A percentile compares a stretch with the other conserved stretches of the same genome.
phyloP scores from a whole-genome alignment of 805 yeast genomes.

The Cyberlindnera americana region DNA sequence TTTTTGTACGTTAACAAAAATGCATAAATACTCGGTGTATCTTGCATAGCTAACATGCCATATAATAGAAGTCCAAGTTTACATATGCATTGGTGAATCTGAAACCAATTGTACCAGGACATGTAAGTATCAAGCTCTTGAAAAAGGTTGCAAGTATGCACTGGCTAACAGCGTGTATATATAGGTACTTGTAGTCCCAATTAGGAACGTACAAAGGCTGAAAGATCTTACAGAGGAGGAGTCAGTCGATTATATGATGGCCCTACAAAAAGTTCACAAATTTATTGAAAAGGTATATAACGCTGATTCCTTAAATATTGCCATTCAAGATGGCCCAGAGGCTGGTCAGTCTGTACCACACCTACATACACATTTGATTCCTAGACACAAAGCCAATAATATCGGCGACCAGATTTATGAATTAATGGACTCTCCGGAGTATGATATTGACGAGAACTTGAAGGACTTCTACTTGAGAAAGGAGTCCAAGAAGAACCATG shows the following conservation, averaged over 20 bases:
- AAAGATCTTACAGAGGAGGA: slow-evolving; percentile 72
- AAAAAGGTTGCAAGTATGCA: too few relatives aligned
- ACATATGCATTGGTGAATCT: slow-evolving; percentile 87
- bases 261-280: slow-evolving; percentile 66
- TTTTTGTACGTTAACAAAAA: slow-evolving; percentile 6
- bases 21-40: background rate
- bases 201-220: slow-evolving; percentile 62
- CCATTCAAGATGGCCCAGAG: slow-evolving; percentile 94
- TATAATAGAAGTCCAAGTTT: slow-evolving; percentile 46
- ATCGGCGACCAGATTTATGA: slow-evolving; percentile 73
- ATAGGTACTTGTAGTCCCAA: slow-evolving; percentile 68
- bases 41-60: background rate
- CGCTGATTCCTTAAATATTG: slow-evolving; percentile 83
- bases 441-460: slow-evolving; percentile 38
- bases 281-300: slow-evolving; percentile 64
- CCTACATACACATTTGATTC: slow-evolving; percentile 90
- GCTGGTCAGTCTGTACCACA: slow-evolving; percentile 98
- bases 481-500: slow-evolving; percentile 23
- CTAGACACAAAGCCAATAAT: slow-evolving; percentile 58
- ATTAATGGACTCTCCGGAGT: slow-evolving; percentile 51
- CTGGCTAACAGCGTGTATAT: background rate
- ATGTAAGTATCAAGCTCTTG: slow-evolving; percentile 36
- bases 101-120: slow-evolving; percentile 93
- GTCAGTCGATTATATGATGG: slow-evolving; percentile 67
- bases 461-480: slow-evolving; percentile 32